Evolutionary conservation across 2,329 filamentous ascomycete genomes (phyloP).

Genomic region (Fulvia fulva): DNA sequence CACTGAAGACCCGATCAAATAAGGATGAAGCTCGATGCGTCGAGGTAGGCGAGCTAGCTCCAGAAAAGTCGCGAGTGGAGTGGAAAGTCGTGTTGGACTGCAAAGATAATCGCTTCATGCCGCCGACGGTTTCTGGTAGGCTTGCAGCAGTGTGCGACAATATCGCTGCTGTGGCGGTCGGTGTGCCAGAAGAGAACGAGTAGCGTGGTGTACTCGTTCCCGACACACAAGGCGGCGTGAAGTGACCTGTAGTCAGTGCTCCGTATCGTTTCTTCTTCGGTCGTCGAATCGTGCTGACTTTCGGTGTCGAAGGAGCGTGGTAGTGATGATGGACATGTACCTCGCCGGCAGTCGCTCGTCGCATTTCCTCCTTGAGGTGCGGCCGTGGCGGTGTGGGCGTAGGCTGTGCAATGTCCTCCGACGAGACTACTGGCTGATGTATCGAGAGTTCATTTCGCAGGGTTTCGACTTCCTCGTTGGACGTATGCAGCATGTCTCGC

Average conservation of each 20-base stretch:
- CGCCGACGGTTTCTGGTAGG: conserved; percentile 48
- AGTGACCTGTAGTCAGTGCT: conserved; percentile 54
- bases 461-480: conserved; percentile 88
- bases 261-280: conserved; percentile 67
- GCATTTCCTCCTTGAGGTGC: conserved; percentile 63
- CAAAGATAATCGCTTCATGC: conserved; percentile 58
- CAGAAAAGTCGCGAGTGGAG: conserved; percentile 63
- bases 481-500: conserved; percentile 82
- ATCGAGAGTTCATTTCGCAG: conserved; percentile 75
- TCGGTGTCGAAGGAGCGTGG: conserved; percentile 55
- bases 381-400: conserved; percentile 19
- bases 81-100: conserved; percentile 60
- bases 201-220: conserved; percentile 35
- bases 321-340: conserved; percentile 95
- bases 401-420: conserved; percentile 26
- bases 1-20: conserved; percentile 68
- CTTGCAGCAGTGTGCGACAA: conserved; percentile 61
- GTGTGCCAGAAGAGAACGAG: conserved; percentile 39
- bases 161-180: conserved; percentile 53
- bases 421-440: conserved; percentile 64
- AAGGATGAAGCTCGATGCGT: conserved; percentile 65
- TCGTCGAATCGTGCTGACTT: conserved; percentile 35
- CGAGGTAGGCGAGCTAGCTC: conserved; percentile 77
- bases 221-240: conserved; percentile 37
- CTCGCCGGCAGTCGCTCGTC: conserved; percentile 65